Conservation (phyloP, 495 filamentous ascomycete genomes). For the Neurospora sp. region DNA sequence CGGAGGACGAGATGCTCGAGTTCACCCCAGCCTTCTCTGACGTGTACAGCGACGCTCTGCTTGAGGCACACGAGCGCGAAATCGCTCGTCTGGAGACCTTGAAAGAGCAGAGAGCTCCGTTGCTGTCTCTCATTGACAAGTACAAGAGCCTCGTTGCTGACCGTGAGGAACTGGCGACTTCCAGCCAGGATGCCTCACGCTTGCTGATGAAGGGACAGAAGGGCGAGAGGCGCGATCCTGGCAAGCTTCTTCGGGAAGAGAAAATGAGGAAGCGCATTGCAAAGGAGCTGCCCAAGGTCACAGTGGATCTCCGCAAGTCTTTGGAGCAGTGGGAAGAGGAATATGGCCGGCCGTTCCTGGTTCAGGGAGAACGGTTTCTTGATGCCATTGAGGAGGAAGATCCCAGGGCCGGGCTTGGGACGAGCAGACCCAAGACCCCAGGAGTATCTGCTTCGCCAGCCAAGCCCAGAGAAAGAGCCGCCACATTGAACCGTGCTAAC, state of each 20-base stretch:
- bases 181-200: slow-evolving; percentile 88
- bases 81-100: slow-evolving; percentile 71
- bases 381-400: slow-evolving; percentile 59
- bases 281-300: slow-evolving; percentile 90
- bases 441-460: slow-evolving; percentile 45
- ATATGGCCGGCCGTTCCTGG: slow-evolving; percentile 82
- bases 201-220: slow-evolving; percentile 81
- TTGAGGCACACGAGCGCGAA: slow-evolving; percentile 81
- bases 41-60: slow-evolving; percentile 79
- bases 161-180: slow-evolving; percentile 72
- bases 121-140: slow-evolving; percentile 69
- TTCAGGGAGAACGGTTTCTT: slow-evolving; percentile 83
- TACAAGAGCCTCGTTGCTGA: slow-evolving; percentile 80
- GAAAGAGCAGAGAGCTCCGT: slow-evolving; percentile 79
- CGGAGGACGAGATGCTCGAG: slow-evolving; percentile 95
- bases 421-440: slow-evolving; percentile 67
- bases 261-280: slow-evolving; percentile 96
- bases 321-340: slow-evolving; percentile 90
- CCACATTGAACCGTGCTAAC: slow-evolving; percentile 28
- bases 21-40: slow-evolving; percentile 92
- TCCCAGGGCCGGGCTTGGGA: slow-evolving; percentile 49
- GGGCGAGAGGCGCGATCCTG: slow-evolving; percentile 85
- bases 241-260: slow-evolving; percentile 89
- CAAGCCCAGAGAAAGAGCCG: slow-evolving; percentile 27
- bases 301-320: slow-evolving; percentile 66